Percentiles rank a stretch among this genome's conserved stretches.
phyloP scores from a whole-genome alignment of 2,329 filamentous ascomycete genomes.

The Botryotinia globosa region DNA sequence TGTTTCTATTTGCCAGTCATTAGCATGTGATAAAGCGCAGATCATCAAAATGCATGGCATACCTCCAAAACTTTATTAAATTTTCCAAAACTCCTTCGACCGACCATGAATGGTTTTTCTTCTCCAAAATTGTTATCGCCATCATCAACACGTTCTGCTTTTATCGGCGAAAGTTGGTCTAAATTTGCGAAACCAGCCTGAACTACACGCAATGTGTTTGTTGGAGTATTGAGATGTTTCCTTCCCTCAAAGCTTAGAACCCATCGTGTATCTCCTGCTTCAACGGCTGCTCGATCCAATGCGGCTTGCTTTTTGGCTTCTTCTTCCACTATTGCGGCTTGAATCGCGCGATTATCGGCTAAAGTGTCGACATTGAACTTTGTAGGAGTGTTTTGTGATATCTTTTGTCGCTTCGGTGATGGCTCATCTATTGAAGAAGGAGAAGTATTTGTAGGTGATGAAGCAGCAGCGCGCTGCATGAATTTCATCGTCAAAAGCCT shows the following conservation, averaged over 20 bases:
- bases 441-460: conserved; percentile 46
- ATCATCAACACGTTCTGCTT: conserved; percentile 24
- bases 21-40: conserved; percentile 18
- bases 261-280: conserved; percentile 71
- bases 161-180: conserved; percentile 39
- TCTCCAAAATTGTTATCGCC: conserved; percentile 35
- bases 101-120: conserved; percentile 38
- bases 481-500: conserved; percentile 94
- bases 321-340: conserved; percentile 63
- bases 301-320: conserved; percentile 62
- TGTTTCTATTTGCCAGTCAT: conserved; percentile 37
- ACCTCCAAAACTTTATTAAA: conserved; percentile 43
- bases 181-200: conserved; percentile 57
- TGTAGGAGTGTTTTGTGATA: conserved; percentile 39
- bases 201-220: conserved; percentile 52
- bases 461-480: conserved; percentile 82
- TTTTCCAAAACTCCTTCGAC: conserved; percentile 51
- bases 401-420: conserved; percentile 63
- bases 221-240: conserved; percentile 33
- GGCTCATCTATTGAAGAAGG: conserved; percentile 49
- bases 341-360: conserved; percentile 58
- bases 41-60: conserved; percentile 5
- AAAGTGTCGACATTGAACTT: conserved; percentile 44
- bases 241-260: conserved; percentile 58
- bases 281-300: conserved; percentile 59